Conservation (phyloP, 2,329 filamentous ascomycete genomes). For the Calonectria ilicicola region DNA sequence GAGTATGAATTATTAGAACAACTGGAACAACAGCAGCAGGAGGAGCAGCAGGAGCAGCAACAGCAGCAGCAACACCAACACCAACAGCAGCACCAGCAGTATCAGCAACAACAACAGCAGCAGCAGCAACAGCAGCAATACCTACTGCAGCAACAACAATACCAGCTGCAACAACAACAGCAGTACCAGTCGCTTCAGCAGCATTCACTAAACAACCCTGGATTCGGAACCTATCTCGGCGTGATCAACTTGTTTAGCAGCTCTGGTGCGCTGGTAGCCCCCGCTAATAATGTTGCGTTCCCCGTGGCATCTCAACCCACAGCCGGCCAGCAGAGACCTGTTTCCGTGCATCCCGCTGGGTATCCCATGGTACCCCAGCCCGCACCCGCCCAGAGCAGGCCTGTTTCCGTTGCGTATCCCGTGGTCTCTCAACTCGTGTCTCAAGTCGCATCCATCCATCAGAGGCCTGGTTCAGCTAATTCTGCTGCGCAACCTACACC, state of each 20-base stretch:
- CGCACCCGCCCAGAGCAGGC: too few relatives aligned
- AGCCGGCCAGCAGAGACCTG: not conserved
- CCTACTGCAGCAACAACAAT: not conserved
- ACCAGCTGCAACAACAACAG: not conserved
- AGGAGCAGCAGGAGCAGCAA: not conserved
- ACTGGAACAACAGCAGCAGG: not conserved
- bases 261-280: not conserved
- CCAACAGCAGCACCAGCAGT: too few relatives aligned
- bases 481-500: too few relatives aligned
- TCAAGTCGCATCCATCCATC: too few relatives aligned
- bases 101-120: not conserved
- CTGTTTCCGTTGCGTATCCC: too few relatives aligned
- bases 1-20: too few relatives aligned
- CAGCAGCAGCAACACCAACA: not conserved
- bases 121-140: not conserved
- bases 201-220: not conserved
- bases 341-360: too few relatives aligned
- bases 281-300: not conserved
- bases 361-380: too few relatives aligned
- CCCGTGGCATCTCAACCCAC: not conserved
- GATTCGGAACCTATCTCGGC: not conserved
- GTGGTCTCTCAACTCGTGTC: too few relatives aligned
- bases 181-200: not conserved
- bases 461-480: too few relatives aligned
- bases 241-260: not conserved